Conservation (phyloP, 1,284 basidiomycete genomes). For the Amylostereum areolatum region DNA sequence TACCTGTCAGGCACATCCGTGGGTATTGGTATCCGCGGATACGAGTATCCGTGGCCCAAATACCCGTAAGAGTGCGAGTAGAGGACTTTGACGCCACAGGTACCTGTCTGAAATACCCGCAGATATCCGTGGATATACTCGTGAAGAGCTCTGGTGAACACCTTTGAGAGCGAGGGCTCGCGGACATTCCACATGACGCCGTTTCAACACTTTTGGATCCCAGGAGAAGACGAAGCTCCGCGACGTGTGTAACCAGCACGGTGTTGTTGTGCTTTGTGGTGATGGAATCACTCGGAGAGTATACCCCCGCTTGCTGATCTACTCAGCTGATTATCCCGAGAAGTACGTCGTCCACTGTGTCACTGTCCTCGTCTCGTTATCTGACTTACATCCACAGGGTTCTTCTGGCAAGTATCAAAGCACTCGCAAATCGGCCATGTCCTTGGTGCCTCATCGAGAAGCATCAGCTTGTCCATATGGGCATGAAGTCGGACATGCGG, state of each 20-base stretch:
- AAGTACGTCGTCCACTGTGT: constrained; percentile 11
- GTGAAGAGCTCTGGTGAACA: no score
- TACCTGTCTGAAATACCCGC: no score
- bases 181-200: constrained; percentile 9
- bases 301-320: constrained; percentile 14
- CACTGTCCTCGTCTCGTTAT: not conserved
- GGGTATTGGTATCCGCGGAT: no score
- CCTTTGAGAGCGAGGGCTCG: not conserved
- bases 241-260: constrained; percentile 5
- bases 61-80: no score
- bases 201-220: constrained; percentile 8
- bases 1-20: no score
- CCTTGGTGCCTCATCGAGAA: not conserved
- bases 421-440: not conserved
- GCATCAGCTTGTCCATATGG: not conserved
- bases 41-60: no score
- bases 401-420: not conserved
- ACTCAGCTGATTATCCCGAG: constrained; percentile 18
- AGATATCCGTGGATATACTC: no score
- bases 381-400: not conserved
- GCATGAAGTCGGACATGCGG: not conserved
- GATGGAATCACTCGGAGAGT: constrained; percentile 12
- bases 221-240: not conserved
- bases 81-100: no score
- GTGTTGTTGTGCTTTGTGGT: constrained; percentile 9